Evolutionary conservation across 2,329 filamentous ascomycete genomes (phyloP), one percentile per base, ranked within the genome.

Genomic region (Verticillium nubilum): DNA sequence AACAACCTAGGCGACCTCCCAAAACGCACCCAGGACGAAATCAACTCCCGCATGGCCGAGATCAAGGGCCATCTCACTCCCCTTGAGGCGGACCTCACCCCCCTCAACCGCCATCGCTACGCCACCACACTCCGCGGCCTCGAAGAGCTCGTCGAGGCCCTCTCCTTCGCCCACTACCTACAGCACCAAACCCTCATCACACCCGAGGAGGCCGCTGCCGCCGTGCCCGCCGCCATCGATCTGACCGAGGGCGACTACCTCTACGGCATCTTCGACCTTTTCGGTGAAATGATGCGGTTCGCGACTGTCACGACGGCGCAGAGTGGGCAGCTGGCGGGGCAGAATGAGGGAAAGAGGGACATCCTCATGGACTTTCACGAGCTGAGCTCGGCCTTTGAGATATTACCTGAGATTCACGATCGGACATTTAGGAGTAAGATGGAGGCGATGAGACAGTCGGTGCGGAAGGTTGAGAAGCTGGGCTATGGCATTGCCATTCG

Each of bases 201-300:
- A 0, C 84, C 84, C 10, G 79, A 84, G 0, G 84, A 91, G 59
- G 81, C 89, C 0, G 73, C 78, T 29, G 74, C 68, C 0, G 73
- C 77, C 2, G 72, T 87, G 7, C 79, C 78, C 0, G 62, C 76
- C 0, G 80, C 79, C 1, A 81, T 97, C 2, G 68, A 79, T 0
- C 78, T 97, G 23, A 91, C 90, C 1, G 81, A 87, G 27, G 86
- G 94, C 59, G 95, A 99, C 73, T 98, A 97, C 71, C 76, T 97
- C 60, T 88, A 95, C 63, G 95, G 94, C 9, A 76, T 99, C 2
- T 97, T 97, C 69, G 95, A 99, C 73, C 84, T 98, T 66, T 93
- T 93, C 1, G 95, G 95, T 42, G 95, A 99, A 77, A 81, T 98
- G 79, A 99, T 99, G 95, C 85, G 93, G 29, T 98, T 97, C 74